These are phyloP conservation scores for Udeniomyces megalosporus DNA, from an alignment of 768 basidiomycete genomes.

Conservation along the genomic window DNA sequence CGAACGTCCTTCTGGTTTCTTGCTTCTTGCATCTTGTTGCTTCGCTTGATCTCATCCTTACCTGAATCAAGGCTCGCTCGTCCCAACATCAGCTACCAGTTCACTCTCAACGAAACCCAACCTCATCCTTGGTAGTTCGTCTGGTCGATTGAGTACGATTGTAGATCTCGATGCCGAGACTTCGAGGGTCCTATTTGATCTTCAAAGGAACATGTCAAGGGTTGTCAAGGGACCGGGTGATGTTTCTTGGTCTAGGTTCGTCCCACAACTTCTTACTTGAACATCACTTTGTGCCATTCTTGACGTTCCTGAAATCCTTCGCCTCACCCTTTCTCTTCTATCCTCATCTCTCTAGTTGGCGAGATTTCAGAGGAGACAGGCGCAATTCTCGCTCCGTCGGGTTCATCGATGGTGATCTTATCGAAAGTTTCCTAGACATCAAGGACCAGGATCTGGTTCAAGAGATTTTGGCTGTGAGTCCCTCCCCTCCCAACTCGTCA, in stretches of 20 bases:
- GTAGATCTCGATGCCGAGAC: slow-evolving; percentile 41
- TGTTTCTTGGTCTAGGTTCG: slow-evolving; percentile 46
- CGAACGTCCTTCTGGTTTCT: not conserved
- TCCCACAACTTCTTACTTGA: too few relatives aligned
- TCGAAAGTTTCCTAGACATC: slow-evolving; percentile 49
- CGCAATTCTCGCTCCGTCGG: slow-evolving; percentile 44
- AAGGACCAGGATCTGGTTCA: slow-evolving; percentile 30
- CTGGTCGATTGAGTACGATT: slow-evolving; percentile 62
- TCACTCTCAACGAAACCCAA: slow-evolving; percentile 34
- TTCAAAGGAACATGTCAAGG: slow-evolving; percentile 58
- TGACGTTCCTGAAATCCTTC: too few relatives aligned
- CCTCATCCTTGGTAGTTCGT: slow-evolving; percentile 58
- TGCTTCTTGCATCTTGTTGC: slow-evolving; percentile 22
- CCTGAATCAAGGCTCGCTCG: slow-evolving; percentile 40
- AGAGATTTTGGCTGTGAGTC: slow-evolving; percentile 35
- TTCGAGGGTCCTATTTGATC: slow-evolving; percentile 44
- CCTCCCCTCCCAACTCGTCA: not conserved
- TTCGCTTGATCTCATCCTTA: slow-evolving; percentile 23
- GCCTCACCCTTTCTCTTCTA: not conserved
- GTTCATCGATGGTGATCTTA: slow-evolving; percentile 76
- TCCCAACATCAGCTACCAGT: slow-evolving; percentile 30
- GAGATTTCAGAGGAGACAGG: slow-evolving; percentile 38
- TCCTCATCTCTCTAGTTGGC: slow-evolving; percentile 37
- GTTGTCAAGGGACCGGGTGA: slow-evolving; percentile 42
- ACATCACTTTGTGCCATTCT: not conserved